Base-by-base conservation (phyloP, 768 basidiomycete species). In the Hypholoma fasciculare region DNA sequence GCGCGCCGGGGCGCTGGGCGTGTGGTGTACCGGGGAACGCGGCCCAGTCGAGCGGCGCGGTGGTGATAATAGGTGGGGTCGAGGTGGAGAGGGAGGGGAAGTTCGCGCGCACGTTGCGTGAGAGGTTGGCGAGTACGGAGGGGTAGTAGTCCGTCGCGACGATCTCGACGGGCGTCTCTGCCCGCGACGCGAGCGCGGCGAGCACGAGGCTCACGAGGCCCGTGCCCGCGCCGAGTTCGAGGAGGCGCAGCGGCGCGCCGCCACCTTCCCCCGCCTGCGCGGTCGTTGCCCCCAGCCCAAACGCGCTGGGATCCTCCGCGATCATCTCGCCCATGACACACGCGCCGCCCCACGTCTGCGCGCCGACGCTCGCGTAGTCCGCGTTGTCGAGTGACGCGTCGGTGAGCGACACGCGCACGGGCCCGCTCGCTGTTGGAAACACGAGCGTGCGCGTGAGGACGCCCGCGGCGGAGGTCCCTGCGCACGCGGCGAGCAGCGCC, bases 281-380 rank as follows among this genome's bases (percentile, higher is more conserved):
- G 43, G 19, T 30, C 27, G 4, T n/a, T n/a, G n/a, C 27, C 16
- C 37, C 36, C 20, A 57, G 56, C 7, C 49, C 39, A n/a, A 57
- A 57, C 2, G 49, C 26, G 9, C 12, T 7, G 0, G 92, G 89
- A 30, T 76, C 67, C 27, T 85, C 78, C 2, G 81, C 82, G 40
- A 94, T 83, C 72, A 86, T 80, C 67, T 92, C 88, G 0, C 92
- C 83, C 55, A 96, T 78, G 7, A 95, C 83, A 62, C 88, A 92
- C 3, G 91, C 88, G 9, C 88, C 85, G 3, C 92, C 92, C 94
- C 93, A 96, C 0, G 92, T 95, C 72, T 94, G 93, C 26, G 91
- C 86, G 1, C 93, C 93, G 16, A 93, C 85, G 54, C 86, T 89
- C 12, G 76, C 73, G 61, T 84, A 87, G 62, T 91, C 88, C n/a